phyloP scores from a whole-genome alignment of 2,329 filamentous ascomycete species.

The Fusarium staphyleae region DNA sequence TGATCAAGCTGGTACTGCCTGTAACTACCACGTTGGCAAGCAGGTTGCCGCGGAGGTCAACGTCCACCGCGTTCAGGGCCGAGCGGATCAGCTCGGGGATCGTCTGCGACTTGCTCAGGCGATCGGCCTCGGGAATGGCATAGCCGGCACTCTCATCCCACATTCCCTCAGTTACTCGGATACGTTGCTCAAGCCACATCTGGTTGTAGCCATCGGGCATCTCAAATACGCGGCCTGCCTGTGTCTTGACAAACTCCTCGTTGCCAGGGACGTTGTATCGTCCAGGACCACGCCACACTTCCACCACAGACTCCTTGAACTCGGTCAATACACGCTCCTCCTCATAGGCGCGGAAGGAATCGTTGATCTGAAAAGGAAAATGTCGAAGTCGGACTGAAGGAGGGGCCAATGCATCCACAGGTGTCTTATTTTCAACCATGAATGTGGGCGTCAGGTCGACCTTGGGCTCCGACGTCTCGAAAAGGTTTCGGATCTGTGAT shows the following conservation, averaged over 20 bases:
- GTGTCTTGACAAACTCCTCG: slow-evolving; percentile 75
- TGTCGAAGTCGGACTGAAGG: slow-evolving; percentile 77
- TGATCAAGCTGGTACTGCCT: slow-evolving; percentile 84
- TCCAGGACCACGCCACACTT: slow-evolving; percentile 86
- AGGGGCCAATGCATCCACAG: slow-evolving; percentile 85
- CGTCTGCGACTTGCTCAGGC: slow-evolving; percentile 75
- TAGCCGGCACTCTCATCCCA: slow-evolving; percentile 86
- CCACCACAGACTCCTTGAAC: slow-evolving; percentile 97
- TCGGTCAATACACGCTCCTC: slow-evolving; percentile 93
- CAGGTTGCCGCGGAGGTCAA: slow-evolving; percentile 83
- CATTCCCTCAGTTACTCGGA: slow-evolving; percentile 84
- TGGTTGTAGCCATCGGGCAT: slow-evolving; percentile 98
- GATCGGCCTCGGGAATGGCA: slow-evolving; percentile 52
- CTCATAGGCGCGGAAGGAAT: slow-evolving; percentile 81
- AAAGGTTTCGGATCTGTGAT: slow-evolving; percentile 83
- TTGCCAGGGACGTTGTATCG: slow-evolving; percentile 71
- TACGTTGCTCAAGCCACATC: slow-evolving; percentile 89
- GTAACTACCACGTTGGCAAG: slow-evolving; percentile 93
- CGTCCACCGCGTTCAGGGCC: slow-evolving; percentile 80
- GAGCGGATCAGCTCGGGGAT: slow-evolving; percentile 83
- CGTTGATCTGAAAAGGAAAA: slow-evolving; percentile 67
- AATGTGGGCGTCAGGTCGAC: slow-evolving; percentile 84
- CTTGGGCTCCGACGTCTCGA: slow-evolving; percentile 72
- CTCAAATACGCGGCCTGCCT: slow-evolving; percentile 88
- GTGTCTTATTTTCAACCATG: slow-evolving; percentile 84